A percentile compares a stretch with the other conserved stretches of the same genome.
These are phyloP conservation scores for Myxozyma udenii DNA, from an alignment of 805 yeast species.

Conservation along the genomic window DNA sequence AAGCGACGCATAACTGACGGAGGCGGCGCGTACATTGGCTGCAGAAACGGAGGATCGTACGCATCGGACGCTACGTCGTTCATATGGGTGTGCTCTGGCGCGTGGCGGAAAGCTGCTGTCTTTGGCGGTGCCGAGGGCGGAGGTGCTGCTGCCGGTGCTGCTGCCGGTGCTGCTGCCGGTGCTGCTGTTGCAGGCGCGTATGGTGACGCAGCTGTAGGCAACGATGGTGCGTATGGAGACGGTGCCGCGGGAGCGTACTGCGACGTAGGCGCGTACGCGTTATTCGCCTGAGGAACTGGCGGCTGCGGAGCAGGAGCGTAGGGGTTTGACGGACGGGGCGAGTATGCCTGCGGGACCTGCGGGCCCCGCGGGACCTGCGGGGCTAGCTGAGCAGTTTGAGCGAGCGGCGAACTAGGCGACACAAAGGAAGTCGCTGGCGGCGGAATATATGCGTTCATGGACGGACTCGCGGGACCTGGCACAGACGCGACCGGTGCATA, in stretches of 20 bases:
- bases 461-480: not conserved
- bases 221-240: not conserved
- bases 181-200: not conserved
- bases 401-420: not conserved
- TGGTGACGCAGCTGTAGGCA: not conserved
- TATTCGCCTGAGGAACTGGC: not conserved
- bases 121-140: slow-evolving; percentile 1
- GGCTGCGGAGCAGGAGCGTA: not conserved
- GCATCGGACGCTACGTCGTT: slow-evolving; percentile 13
- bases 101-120: too few relatives aligned
- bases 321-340: slow-evolving; percentile 4
- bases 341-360: slow-evolving; percentile 2
- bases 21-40: slow-evolving; percentile 6
- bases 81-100: slow-evolving; percentile 1
- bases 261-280: slow-evolving; percentile 1
- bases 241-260: not conserved
- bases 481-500: slow-evolving; percentile 8
- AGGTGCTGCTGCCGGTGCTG: not conserved
- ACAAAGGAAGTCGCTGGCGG: not conserved
- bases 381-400: not conserved
- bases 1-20: slow-evolving; percentile 6
- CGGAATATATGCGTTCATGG: slow-evolving; percentile 1
- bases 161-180: not conserved
- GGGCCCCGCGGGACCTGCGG: slow-evolving; percentile 5
- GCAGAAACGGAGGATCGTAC: slow-evolving; percentile 16